These are phyloP conservation scores for Leccinum imitatum DNA, from an alignment of 768 basidiomycete genomes.

Conservation along the genomic window DNA sequence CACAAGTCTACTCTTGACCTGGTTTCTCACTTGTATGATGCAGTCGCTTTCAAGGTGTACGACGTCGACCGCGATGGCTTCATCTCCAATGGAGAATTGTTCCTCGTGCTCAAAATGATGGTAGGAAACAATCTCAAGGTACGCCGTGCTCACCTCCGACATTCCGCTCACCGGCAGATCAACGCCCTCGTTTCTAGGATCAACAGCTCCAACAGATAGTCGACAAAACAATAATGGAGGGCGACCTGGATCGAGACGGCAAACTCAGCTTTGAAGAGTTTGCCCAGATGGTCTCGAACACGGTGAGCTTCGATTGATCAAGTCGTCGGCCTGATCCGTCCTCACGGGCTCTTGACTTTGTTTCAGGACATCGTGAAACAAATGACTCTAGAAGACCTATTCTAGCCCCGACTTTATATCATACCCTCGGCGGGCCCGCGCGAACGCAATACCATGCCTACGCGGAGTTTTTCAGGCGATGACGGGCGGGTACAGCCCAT, in stretches of 20 bases:
- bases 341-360: background rate
- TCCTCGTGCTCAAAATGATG: constrained; percentile 99
- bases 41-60: constrained; percentile 99
- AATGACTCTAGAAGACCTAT: constrained; percentile 95
- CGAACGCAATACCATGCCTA: constrained; percentile 22
- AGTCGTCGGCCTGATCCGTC: constrained; percentile 5
- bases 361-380: constrained; percentile 94
- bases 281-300: constrained; percentile 93
- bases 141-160: constrained; percentile 8
- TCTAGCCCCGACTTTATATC: constrained; percentile 41
- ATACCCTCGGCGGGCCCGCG: constrained; percentile 21
- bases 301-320: constrained; percentile 49
- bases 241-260: constrained; percentile 96
- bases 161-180: background rate
- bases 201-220: constrained; percentile 99
- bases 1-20: background rate
- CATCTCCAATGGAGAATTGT: constrained; percentile 98
- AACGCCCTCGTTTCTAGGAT: constrained; percentile 52
- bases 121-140: constrained; percentile 99
- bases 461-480: constrained; percentile 9
- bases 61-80: constrained; percentile 97
- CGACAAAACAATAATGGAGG: constrained; percentile 99
- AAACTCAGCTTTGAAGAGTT: constrained; percentile 98
- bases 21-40: constrained; percentile 2
- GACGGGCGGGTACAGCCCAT: constrained; percentile 12